phyloP scores from a whole-genome alignment of 495 filamentous ascomycete genomes.

The Penicillium roqueforti region DNA sequence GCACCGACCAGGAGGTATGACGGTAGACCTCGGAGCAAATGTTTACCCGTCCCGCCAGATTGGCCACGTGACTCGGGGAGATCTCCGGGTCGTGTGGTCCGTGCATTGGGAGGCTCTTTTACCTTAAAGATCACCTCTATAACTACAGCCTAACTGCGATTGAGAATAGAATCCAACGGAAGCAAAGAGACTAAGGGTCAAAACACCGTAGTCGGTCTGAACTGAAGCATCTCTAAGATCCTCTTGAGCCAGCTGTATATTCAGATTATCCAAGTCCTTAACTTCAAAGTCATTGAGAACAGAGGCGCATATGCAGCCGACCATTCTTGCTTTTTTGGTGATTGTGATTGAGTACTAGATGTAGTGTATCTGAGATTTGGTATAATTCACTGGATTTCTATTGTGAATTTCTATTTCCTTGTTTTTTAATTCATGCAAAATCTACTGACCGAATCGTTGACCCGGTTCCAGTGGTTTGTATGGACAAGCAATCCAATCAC shows the following conservation, averaged over 20 bases:
- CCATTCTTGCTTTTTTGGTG: not conserved
- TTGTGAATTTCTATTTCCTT: too few relatives aligned
- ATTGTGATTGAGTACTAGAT: not conserved
- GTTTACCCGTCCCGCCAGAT: not conserved
- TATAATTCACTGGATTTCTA: not conserved
- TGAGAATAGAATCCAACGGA: too few relatives aligned
- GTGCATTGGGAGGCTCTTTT: not conserved
- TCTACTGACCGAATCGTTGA: constrained; percentile 21
- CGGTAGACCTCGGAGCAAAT: not conserved
- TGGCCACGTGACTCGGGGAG: not conserved
- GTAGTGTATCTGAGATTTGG: not conserved
- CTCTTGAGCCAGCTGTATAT: not conserved
- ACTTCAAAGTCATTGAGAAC: not conserved
- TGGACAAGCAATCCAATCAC: constrained; percentile 30
- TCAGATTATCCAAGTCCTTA: not conserved
- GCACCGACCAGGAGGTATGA: not conserved
- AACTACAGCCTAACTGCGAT: too few relatives aligned
- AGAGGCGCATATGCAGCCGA: not conserved
- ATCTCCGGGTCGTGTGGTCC: not conserved
- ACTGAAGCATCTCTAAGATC: not conserved
- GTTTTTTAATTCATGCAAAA: not conserved
- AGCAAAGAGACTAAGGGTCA: too few relatives aligned
- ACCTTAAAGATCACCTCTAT: not conserved
- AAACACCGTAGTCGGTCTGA: not conserved
- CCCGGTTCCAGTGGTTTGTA: constrained; percentile 24